Evolutionary conservation across 2,329 filamentous ascomycete genomes (phyloP), one percentile per base, ranked within the genome.

Genomic region (Didymella keratinophila): DNA sequence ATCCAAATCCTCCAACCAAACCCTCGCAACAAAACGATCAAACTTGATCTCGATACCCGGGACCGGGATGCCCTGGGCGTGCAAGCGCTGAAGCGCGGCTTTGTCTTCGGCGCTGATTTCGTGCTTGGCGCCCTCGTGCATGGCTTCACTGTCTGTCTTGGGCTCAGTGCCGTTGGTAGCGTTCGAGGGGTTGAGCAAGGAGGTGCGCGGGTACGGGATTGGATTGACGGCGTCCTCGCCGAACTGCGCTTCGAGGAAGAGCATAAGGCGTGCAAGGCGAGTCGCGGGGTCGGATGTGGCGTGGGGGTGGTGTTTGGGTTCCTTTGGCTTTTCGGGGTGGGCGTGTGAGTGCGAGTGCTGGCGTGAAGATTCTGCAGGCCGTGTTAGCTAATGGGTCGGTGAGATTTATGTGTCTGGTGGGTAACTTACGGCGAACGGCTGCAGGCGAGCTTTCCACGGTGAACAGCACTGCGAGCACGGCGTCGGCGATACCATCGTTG

Each of bases 171-270:
- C n/a, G 27, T 49, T 41, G 23, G 41, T 50, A 18, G 42, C 39
- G 46, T 25, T 60, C 27, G 11, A 53, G 23, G 56, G 18, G 37
- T 65, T 28, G 80, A 68, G 59, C 7, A 78, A 63, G 0, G 82
- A 80, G 2, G 87, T 75, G 75, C 87, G 85, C 59, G 80, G 92
- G 80, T 71, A 80, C 21, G 88, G 84, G 65, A 98, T 90, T 4
- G 94, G 93, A 0, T 85, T 83, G 56, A 98, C 88, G 59, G 92
- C 89, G 63, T 95, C 89, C 30, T 87, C 83, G 61, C 95, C 95
- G 73, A 99, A 99, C 76, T 99, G 95, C 2, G 93, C 91, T 81
- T 99, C 95, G 14, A 99, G 88, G 81, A 99, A 97, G 87, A 97
- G 91, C 79, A 96, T 90, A 20, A 99, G 87, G 32, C 94, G 89